Evolutionary conservation across 257 asterid genomes (phyloP), one percentile per base, ranked within the genome.

Genomic region (Lantana camara): DNA sequence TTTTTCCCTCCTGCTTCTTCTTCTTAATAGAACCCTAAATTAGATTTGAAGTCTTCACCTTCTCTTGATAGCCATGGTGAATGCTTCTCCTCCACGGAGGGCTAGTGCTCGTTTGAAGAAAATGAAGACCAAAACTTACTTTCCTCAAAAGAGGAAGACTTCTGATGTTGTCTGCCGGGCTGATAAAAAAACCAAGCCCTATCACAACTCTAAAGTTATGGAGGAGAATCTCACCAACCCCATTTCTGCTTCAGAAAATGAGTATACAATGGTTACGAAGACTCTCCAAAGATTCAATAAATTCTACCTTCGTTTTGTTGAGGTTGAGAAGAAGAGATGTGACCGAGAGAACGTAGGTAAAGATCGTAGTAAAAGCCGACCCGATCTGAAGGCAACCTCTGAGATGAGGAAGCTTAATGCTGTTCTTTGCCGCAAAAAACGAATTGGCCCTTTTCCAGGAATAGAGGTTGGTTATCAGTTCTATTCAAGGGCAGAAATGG

Each of bases 401-500:
- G 78, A 80, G 98, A 89, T 91, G 95, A 68, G 32, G 66, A 62
- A 68, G 52, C 61, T 50, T 10, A 59, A 74, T 9, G 51, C 77
- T 41, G 63, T 56, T 52, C 32, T 91, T 52, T 27, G 81, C 73
- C 7, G 83, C 12, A 62, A 72, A 64, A 89, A 81, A 66, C 77
- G 75, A 69, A 9, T 84, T 55, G 98, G 96, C 53, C 24, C 81
- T 62, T 75, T 91, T 77, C 89, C 96, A 86, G 98, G 98, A 60
- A 66, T 92, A 61, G 96, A 92, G 57, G 97, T 89, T 46, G 98
- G 98, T 9, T 89, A 86, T 72, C 95, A 92, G 53, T 92, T 92
- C 57, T 83, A 87, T 63, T 92, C 95, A 4, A 81, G 97, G 46
- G 92, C 95, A 2, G 98, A 92, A 85, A 89, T 92, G 97, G 93